Evolutionary conservation across 225 moss, liverwort and hornwort species (phyloP), one percentile per base, ranked within the genome.

Genomic region (Thuidium tamariscinum): DNA sequence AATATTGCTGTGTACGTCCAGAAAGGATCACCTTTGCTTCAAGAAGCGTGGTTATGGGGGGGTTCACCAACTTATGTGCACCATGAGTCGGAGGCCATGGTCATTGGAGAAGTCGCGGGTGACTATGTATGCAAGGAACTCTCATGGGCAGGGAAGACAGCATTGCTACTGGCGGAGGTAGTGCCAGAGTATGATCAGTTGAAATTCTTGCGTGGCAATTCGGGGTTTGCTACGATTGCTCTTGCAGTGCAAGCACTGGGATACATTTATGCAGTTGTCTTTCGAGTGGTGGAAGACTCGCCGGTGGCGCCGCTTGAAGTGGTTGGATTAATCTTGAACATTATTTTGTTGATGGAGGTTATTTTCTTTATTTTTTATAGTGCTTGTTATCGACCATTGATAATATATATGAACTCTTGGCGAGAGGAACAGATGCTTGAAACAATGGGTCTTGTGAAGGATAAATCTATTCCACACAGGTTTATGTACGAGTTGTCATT

Each of bases 381-480:
- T 63, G 15, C 80, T 80, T 62, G 46, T 34, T 15, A 80, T 46
- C 5, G 22, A n/a, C 64, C n/a, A 15, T 11, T 62, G 25, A 25
- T 64, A 23, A 49, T 81, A 16, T n/a, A 63, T 34, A 23, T 63
- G 2, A n/a, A 34, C 34, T 48, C 34, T 11, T 0, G 2, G 1
- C 3, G 10, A 48, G 48, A 80, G 1, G 1, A 34, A 23, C 46
- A 46, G 34, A 4, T 80, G 22, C 16, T 44, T 61, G 6, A 63
- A 34, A 10, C 7, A 30, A 5, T 42, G 12, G 5, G 5, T n/a
- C 13, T 3, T 18, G 3, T 25, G 4, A 2, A 60, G 0, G 55
- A 7, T 0, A 23, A 0, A 55, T 3, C 3, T 3, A 0, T 0
- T 15, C 5, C 0, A 15, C 1, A 0, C 15, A 3, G 6, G 4